Conservation (phyloP, 306 rosid species). For the Prunus mongolica region DNA sequence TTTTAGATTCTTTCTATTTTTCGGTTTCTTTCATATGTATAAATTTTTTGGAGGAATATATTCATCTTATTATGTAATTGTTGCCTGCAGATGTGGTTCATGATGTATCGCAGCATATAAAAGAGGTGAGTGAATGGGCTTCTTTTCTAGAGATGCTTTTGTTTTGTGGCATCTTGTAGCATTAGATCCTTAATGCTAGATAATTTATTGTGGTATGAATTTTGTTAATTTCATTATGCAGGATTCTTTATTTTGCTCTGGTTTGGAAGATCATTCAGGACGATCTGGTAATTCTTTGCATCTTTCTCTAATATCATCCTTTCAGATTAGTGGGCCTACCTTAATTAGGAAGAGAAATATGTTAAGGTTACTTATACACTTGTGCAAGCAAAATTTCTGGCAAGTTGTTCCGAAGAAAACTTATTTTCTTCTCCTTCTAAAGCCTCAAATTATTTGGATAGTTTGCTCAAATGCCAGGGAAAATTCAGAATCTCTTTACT, state of each 20-base stretch:
- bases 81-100: conserved; percentile 51
- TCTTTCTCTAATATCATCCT: background rate
- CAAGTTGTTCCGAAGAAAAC: background rate
- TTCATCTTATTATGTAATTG: conserved; percentile 1
- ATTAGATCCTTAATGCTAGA: background rate
- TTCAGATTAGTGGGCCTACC: background rate
- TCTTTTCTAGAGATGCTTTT: background rate
- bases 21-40: background rate
- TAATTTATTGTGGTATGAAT: conserved; percentile 13
- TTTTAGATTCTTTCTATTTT: background rate
- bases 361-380: background rate
- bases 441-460: background rate
- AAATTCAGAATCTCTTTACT: background rate
- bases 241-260: conserved; percentile 60
- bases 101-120: conserved; percentile 43
- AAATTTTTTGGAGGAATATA: background rate
- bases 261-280: conserved; percentile 52
- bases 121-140: conserved; percentile 49
- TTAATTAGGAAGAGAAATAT: background rate
- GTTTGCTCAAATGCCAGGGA: background rate
- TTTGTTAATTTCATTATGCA: conserved; percentile 36
- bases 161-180: conserved; percentile 12
- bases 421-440: background rate
- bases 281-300: conserved; percentile 51
- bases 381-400: background rate